Evolutionary conservation across 2,329 filamentous ascomycete genomes (phyloP).

Genomic region (Sporothrix protearum): DNA sequence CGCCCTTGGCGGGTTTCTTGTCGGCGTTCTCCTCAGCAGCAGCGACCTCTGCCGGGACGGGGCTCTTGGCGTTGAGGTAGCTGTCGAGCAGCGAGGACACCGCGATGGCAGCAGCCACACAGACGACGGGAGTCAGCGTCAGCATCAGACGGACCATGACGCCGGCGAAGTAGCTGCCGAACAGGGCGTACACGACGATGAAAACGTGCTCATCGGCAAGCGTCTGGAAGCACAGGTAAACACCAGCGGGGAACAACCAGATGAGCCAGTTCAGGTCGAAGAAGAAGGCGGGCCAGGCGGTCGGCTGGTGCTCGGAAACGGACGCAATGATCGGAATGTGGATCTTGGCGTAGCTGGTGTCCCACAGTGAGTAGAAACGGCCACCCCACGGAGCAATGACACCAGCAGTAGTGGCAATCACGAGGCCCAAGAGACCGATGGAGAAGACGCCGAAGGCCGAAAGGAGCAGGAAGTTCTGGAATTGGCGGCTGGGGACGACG

Average conservation of each 20-base stretch:
- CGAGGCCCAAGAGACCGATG: slow-evolving; percentile 73
- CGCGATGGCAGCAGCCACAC: slow-evolving; percentile 86
- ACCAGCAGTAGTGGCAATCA: slow-evolving; percentile 75
- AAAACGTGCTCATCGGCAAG: slow-evolving; percentile 97
- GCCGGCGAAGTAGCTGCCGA: slow-evolving; percentile 96
- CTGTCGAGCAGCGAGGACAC: slow-evolving; percentile 84
- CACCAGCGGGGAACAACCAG: slow-evolving; percentile 78
- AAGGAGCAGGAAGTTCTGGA: slow-evolving; percentile 80
- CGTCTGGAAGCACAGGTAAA: slow-evolving; percentile 95
- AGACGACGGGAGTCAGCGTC: slow-evolving; percentile 92
- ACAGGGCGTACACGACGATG: slow-evolving; percentile 92
- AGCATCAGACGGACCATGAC: slow-evolving; percentile 99
- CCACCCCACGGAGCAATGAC: slow-evolving; percentile 97
- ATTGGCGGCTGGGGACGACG: slow-evolving; percentile 88
- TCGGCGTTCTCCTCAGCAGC: slow-evolving; percentile 44
- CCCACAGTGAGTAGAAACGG: slow-evolving; percentile 98
- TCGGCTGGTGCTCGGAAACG: slow-evolving; percentile 98
- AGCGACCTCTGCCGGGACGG: slow-evolving; percentile 48
- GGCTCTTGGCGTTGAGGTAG: slow-evolving; percentile 67
- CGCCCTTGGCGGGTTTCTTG: slow-evolving; percentile 51
- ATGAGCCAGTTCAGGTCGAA: slow-evolving; percentile 98
- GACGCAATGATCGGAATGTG: slow-evolving; percentile 99
- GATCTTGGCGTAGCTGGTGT: slow-evolving; percentile 97
- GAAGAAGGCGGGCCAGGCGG: slow-evolving; percentile 98
- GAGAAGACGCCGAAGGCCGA: slow-evolving; percentile 72